Base-by-base conservation (phyloP, 306 rosid species). In the Malus sylvestris region DNA sequence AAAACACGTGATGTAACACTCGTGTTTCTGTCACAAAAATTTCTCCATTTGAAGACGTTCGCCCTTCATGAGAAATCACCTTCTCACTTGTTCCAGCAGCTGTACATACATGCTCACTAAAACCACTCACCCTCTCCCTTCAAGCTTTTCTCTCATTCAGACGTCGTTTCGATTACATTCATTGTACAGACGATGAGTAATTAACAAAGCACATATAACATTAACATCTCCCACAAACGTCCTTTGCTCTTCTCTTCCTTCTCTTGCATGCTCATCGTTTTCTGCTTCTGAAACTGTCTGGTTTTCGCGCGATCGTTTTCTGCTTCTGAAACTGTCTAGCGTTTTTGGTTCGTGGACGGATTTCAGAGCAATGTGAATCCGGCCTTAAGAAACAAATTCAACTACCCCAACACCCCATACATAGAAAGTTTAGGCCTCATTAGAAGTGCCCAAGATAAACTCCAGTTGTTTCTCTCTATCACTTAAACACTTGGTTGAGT, bases 401-500 rank as follows among this genome's bases (percentile, higher is more conserved):
- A 58, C 63, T 10, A 22, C 15, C 63, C 7, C 9, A 11, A 6
- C 42, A 60, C 65, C 65, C 7, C 60, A 55, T 55, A 7, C 19
- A 20, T 59, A 4, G 13, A 32, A 16, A 27, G 10, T 18, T 64
- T 18, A 64, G 35, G 23, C 58, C 65, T 81, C 73, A 52, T 84
- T 79, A 61, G 72, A 60, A 27, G 65, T 22, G 70, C 88, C 85
- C 66, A 90, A 85, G 69, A 89, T 84, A 67, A 83, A 81, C 81
- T 87, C 91, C 86, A 83, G 75, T 16, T 86, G 85, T 73, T 83
- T 79, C 81, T 86, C 88, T 33, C 80, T 69, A 19, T 89, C 93
- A 52, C 20, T 86, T 80, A 91, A 80, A 30, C 78, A 70, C 81
- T 91, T 89, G 3, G 97, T 96, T 57, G 93, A 91, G 86, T 92